These are phyloP conservation scores for Mycena galericulata DNA, from an alignment of 768 basidiomycete species.

Conservation along the genomic window DNA sequence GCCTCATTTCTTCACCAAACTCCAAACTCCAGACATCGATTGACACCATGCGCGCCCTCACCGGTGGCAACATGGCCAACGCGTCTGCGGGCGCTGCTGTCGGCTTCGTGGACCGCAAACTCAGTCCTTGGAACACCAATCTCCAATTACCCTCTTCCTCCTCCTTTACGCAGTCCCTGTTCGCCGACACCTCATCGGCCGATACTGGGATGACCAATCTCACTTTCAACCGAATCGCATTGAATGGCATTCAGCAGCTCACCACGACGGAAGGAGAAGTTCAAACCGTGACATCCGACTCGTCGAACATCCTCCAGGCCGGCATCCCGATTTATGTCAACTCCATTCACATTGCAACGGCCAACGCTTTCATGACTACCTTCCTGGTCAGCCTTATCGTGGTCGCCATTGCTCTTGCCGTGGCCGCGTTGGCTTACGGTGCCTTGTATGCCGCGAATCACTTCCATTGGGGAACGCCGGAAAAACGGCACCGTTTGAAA, in stretches of 20 bases:
- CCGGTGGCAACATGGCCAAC: slow-evolving; percentile 81
- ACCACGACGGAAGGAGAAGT: slow-evolving; percentile 56
- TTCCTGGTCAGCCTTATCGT: slow-evolving; percentile 81
- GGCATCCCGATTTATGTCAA: slow-evolving; percentile 89
- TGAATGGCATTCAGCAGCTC: slow-evolving; percentile 20
- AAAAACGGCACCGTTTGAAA: slow-evolving; percentile 4
- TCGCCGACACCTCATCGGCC: slow-evolving; percentile 19
- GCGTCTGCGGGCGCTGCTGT: slow-evolving; percentile 70
- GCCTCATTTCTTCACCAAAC: slow-evolving; percentile 69
- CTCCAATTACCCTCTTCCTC: slow-evolving; percentile 1
- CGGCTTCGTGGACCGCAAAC: slow-evolving; percentile 81
- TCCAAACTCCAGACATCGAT: slow-evolving; percentile 82
- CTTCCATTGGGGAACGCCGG: slow-evolving; percentile 35
- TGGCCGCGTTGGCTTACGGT: slow-evolving; percentile 66
- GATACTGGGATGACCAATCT: slow-evolving; percentile 21
- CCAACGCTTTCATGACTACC: slow-evolving; percentile 92
- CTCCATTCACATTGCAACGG: slow-evolving; percentile 80
- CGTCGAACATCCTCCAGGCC: slow-evolving; percentile 77
- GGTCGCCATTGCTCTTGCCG: slow-evolving; percentile 65
- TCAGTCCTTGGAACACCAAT: slow-evolving; percentile 59
- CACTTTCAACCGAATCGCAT: slow-evolving; percentile 5
- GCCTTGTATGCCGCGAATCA: slow-evolving; percentile 50
- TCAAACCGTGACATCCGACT: slow-evolving; percentile 71
- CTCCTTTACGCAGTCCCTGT: slow-evolving; percentile 28
- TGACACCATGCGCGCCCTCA: slow-evolving; percentile 83